Base-by-base conservation (phyloP, 1,284 basidiomycete species). In the Xanthoconium separans region DNA sequence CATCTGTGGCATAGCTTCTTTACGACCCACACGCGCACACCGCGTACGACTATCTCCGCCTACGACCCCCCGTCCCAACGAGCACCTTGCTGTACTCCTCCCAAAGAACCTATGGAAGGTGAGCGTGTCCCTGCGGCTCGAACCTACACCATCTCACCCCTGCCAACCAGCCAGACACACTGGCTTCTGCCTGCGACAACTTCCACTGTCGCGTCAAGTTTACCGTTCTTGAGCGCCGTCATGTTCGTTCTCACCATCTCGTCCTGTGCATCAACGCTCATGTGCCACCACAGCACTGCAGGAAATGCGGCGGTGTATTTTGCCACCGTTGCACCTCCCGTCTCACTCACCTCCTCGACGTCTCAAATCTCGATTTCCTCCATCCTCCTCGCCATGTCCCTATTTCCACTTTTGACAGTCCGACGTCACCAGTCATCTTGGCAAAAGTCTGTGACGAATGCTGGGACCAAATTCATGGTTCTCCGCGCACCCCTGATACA, bases 261-360 rank as follows among this genome's bases (percentile, higher is more conserved):
- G 27, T 46, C 53, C 16, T n/a, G 30, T 53, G 63, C 59, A 48
- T n/a, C 44, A 9, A 56, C 60, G 48, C 65, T 68, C 54, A 61
- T 44, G 18, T 51, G 43, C 42, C 31, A 44, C 31, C 39, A 54
- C 64, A 87, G 84, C 88, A 91, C 58, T 91, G 88, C 71, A 79
- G 88, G 66, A 90, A 90, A 65, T 91, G 88, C 59, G 88, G 88
- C 50, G 87, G 85, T 56, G 73, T 89, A n/a, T 88, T 84, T 68
- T 90, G 87, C 68, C 69, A 68, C 39, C 68, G 77, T 6, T 89
- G 87, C 65, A 80, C 82, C 4, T 73, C 76, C 15, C 77, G 77
- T 49, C 64, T 73, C 10, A 87, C 84, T 0, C 71, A 78, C 15
- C 79, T 90, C 9, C 76, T 90, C 41, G 87, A 89, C 60, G 80